phyloP scores from a whole-genome alignment of 116 monocot species.

The Cymodocea nodosa region DNA sequence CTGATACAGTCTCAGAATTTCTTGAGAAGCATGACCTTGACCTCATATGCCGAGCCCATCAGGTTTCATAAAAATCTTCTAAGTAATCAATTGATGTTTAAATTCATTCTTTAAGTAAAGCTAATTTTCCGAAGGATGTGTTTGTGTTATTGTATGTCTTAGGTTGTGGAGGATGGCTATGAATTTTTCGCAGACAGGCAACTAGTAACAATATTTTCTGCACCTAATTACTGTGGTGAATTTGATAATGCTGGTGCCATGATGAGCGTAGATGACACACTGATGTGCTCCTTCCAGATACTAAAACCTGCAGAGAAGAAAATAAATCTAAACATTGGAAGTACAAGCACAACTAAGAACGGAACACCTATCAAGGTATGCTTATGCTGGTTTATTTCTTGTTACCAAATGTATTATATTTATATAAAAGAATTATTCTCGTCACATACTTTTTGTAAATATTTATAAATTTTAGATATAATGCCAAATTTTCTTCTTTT shows the following conservation, averaged over 20 bases:
- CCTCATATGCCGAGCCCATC: conserved; percentile 10
- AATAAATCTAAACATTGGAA: conserved; percentile 1
- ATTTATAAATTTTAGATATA: too few relatives aligned
- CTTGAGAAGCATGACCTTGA: conserved; percentile 10
- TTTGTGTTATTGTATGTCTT: background rate
- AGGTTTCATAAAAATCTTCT: background rate
- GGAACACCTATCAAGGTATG: conserved; percentile 7
- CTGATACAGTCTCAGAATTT: conserved; percentile 7
- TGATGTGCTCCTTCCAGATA: conserved; percentile 11
- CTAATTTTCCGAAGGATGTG: too few relatives aligned
- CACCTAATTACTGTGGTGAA: too few relatives aligned
- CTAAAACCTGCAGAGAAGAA: conserved; percentile 8
- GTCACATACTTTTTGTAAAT: too few relatives aligned
- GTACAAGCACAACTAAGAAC: background rate
- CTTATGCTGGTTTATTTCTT: background rate
- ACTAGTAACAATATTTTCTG: background rate
- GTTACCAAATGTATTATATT: too few relatives aligned
- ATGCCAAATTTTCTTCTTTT: too few relatives aligned
- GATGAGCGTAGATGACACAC: conserved; percentile 9
- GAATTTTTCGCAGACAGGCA: conserved; percentile 8
- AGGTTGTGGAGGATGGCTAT: conserved; percentile 13
- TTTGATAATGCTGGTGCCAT: conserved; percentile 1
- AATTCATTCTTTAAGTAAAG: background rate
- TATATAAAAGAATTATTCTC: too few relatives aligned
- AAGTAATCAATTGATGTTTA: background rate